These are phyloP conservation scores for Backusella tarrabulga DNA, from an alignment of 192 early-diverging fungal genomes.

Conservation along the genomic window DNA sequence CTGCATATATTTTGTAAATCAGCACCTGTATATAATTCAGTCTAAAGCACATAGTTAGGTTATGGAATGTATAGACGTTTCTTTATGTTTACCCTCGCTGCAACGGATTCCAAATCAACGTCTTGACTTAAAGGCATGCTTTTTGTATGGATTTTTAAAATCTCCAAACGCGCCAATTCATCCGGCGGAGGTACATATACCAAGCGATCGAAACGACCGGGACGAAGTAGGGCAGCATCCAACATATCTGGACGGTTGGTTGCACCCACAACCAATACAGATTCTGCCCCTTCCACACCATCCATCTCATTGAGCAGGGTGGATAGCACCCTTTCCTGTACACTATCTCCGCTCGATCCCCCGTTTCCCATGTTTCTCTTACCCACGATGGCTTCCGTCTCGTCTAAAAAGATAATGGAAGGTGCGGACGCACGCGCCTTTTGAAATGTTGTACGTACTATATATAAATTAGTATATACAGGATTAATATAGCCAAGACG, in stretches of 20 bases:
- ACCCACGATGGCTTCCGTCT: conserved; percentile 95
- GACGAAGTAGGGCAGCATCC: conserved; percentile 81
- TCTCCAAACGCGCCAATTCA: conserved; percentile 43
- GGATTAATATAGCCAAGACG: not conserved
- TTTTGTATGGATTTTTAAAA: conserved; percentile 48
- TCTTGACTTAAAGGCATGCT: conserved; percentile 50
- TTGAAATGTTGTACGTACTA: conserved; percentile 76
- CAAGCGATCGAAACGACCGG: conserved; percentile 81
- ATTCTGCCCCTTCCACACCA: conserved; percentile 72
- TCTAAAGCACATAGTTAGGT: conserved; percentile 25
- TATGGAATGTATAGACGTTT: not conserved
- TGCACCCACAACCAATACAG: conserved; percentile 80
- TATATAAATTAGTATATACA: not conserved
- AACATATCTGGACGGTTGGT: conserved; percentile 88
- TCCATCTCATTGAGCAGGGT: conserved; percentile 89
- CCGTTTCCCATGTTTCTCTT: conserved; percentile 64
- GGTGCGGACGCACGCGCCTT: conserved; percentile 78
- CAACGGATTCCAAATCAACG: conserved; percentile 48
- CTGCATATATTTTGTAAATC: conserved; percentile 56
- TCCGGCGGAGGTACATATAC: conserved; percentile 74
- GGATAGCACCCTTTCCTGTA: conserved; percentile 79
- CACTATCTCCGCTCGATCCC: conserved; percentile 57
- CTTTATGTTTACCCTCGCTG: conserved; percentile 36
- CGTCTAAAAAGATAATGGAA: conserved; percentile 94
- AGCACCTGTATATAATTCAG: conserved; percentile 52